Percentiles rank a stretch among this genome's conserved stretches.
These are phyloP conservation scores for Coleophoma cylindrospora DNA, from an alignment of 2,329 filamentous ascomycete species.

Conservation along the genomic window DNA sequence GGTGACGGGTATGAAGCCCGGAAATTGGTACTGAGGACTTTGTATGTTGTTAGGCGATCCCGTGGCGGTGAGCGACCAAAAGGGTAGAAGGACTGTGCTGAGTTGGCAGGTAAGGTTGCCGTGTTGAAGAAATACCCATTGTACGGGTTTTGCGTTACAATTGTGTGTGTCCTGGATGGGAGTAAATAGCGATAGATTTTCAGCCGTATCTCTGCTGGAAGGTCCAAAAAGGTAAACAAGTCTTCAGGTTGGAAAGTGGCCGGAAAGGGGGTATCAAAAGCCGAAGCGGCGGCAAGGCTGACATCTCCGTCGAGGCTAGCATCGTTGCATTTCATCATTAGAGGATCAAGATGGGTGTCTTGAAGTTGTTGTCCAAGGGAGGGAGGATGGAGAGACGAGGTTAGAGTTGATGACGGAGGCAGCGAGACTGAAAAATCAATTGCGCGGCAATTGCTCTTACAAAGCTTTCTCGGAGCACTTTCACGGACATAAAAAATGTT, in stretches of 20 bases:
- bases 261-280: too few species aligned
- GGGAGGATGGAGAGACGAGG: too few species aligned
- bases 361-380: neutral
- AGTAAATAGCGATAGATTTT: slow-evolving; percentile 22
- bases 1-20: slow-evolving; percentile 5
- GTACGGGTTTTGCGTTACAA: slow-evolving; percentile 19
- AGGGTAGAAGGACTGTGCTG: slow-evolving; percentile 15
- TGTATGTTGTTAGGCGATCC: slow-evolving; percentile 16
- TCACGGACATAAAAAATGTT: slow-evolving; percentile 14
- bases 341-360: neutral
- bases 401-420: too few species aligned
- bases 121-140: slow-evolving; percentile 21
- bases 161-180: slow-evolving; percentile 19
- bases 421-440: slow-evolving; percentile 13
- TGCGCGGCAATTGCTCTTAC: slow-evolving; percentile 16
- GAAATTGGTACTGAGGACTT: slow-evolving; percentile 18
- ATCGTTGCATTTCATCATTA: neutral
- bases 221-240: slow-evolving; percentile 16
- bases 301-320: neutral
- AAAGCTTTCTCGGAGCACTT: slow-evolving; percentile 2
- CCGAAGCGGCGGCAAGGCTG: neutral
- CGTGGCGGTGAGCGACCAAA: slow-evolving; percentile 8
- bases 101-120: slow-evolving; percentile 6
- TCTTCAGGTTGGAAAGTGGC: neutral
- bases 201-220: slow-evolving; percentile 22